phyloP scores from a whole-genome alignment of 2,329 filamentous ascomycete species.

The Amylocarpus encephaloides region DNA sequence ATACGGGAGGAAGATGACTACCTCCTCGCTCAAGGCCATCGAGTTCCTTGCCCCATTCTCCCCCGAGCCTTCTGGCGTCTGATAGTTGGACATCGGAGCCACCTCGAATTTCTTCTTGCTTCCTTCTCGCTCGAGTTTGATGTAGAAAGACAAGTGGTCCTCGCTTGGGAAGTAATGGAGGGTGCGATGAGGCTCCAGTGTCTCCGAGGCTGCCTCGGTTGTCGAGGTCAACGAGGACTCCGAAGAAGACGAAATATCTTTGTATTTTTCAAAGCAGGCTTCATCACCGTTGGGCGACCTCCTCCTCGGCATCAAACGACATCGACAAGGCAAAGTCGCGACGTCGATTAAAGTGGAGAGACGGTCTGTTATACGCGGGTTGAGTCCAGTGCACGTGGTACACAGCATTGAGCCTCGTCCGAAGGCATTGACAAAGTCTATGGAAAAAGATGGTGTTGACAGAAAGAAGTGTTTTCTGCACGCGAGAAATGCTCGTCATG shows the following conservation, averaged over 20 bases:
- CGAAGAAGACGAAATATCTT: not conserved
- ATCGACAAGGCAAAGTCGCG: constrained; percentile 3
- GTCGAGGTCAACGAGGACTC: not conserved
- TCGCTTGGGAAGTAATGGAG: constrained; percentile 6
- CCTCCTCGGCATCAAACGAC: not conserved
- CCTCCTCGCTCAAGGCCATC: constrained; percentile 3
- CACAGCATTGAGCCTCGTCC: constrained; percentile 4
- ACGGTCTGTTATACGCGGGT: constrained; percentile 3
- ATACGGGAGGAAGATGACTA: not conserved
- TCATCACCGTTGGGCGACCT: not conserved
- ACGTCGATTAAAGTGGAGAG: constrained; percentile 1
- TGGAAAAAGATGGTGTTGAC: constrained; percentile 1
- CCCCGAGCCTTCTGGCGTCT: not conserved
- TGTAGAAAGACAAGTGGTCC: constrained; percentile 3
- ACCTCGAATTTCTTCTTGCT: not conserved
- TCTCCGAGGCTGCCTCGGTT: not conserved
- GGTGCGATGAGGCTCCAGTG: not conserved
- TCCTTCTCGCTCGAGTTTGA: not conserved
- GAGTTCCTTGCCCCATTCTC: constrained; percentile 1
- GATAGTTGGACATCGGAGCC: constrained; percentile 1
- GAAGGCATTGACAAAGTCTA: constrained; percentile 2
- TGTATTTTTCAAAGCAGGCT: not conserved
- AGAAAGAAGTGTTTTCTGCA: not conserved
- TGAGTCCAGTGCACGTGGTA: constrained; percentile 2
- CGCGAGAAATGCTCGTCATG: not conserved